Evolutionary conservation across 495 filamentous ascomycete species (phyloP).

Genomic region (Penicillium soppii): DNA sequence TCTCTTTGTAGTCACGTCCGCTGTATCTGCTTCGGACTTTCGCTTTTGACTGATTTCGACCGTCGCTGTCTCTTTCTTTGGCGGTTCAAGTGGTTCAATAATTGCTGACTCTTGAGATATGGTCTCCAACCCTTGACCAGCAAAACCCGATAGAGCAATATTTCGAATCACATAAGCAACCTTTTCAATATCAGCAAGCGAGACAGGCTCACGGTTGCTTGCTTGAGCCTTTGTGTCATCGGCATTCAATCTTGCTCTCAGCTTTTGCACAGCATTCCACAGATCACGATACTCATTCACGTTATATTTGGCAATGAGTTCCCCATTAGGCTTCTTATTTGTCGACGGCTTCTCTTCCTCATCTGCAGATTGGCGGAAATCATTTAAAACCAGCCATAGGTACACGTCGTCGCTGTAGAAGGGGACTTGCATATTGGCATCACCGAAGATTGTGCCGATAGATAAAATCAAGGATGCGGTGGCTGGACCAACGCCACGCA

Average conservation of each 20-base stretch:
- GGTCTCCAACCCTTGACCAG: background rate
- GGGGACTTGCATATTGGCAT: constrained; percentile 43
- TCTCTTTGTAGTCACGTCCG: background rate
- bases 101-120: background rate
- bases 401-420: constrained; percentile 80
- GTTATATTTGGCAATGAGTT: constrained; percentile 62
- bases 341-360: constrained; percentile 32
- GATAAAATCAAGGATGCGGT: constrained; percentile 72
- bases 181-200: constrained; percentile 62
- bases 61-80: background rate
- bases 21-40: background rate
- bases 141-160: constrained; percentile 26
- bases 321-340: constrained; percentile 33
- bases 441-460: constrained; percentile 44
- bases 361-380: constrained; percentile 11
- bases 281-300: constrained; percentile 60
- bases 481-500: constrained; percentile 70
- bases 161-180: constrained; percentile 60
- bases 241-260: constrained; percentile 46
- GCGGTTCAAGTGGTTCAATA: too few relatives aligned
- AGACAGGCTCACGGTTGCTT: constrained; percentile 28
- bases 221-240: background rate
- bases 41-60: background rate
- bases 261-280: constrained; percentile 38
- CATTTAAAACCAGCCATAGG: constrained; percentile 57